Base-by-base conservation (phyloP, 2,329 filamentous ascomycete genomes). In the Neocucurbitaria cava region DNA sequence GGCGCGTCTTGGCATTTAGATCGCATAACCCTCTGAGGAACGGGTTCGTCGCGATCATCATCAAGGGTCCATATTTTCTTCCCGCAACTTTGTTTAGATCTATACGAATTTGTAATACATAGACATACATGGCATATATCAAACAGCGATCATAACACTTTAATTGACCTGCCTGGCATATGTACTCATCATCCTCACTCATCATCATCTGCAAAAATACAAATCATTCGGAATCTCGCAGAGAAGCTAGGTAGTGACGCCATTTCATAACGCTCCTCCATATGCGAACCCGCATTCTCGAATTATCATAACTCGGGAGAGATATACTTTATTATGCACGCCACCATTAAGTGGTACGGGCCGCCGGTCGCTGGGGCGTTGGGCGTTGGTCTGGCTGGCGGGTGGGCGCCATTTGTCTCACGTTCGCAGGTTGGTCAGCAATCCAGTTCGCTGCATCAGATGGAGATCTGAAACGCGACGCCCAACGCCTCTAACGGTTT, bases 131-230 rank as follows among this genome's bases (percentile, higher is more conserved):
- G 23, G n/a, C 40, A 28, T 42, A 42, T 26, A 11, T 42, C 23
- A 28, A 42, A 46, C 28, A 33, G 42, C 42, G 42, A 46, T 46
- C 31, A 33, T 35, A 36, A 28, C 36, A 46, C 44, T 49, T 55
- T 26, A 47, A 39, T 55, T 59, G n/a, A n/a, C n/a, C n/a, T n/a
- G 35, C 54, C 23, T 51, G 51, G 49, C 20, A 55, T 43, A 51
- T 49, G 17, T n/a, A n/a, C n/a, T n/a, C n/a, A n/a, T n/a, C n/a
- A n/a, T n/a, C n/a, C n/a, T n/a, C n/a, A n/a, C n/a, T n/a, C n/a
- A n/a, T n/a, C n/a, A n/a, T n/a, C n/a, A n/a, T n/a, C n/a, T n/a
- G n/a, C n/a, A n/a, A n/a, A 38, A 21, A 23, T 2, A 18, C 36
- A 39, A 39, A 39, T 39, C 36, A 21, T 50, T 46, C 56, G 47